Evolutionary conservation across 2,329 filamentous ascomycete genomes (phyloP).

Genomic region (Fusarium sp.): DNA sequence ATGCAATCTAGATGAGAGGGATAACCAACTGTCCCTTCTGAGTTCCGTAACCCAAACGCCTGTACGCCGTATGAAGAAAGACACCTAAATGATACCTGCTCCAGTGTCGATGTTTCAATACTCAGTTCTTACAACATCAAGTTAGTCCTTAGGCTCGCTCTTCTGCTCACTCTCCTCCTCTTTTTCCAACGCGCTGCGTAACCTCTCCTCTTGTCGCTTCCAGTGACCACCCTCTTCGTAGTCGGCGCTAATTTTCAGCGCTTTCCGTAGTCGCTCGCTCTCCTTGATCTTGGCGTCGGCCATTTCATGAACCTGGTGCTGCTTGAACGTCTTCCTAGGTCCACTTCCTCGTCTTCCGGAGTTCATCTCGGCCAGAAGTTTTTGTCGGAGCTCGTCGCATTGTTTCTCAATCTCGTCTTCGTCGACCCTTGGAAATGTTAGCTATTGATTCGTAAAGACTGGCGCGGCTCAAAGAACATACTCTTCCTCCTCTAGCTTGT

Average conservation of each 20-base stretch:
- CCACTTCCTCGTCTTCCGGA: conserved; percentile 48
- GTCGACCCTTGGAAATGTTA: conserved; percentile 66
- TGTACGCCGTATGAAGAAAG: conserved; percentile 1
- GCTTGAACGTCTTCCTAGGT: conserved; percentile 73
- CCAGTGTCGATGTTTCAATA: background rate
- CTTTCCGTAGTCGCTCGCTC: conserved; percentile 86
- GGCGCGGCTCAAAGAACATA: conserved; percentile 52
- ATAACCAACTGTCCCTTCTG: background rate
- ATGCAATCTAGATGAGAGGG: background rate
- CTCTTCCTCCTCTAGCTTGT: conserved; percentile 92
- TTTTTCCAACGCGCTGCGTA: conserved; percentile 58
- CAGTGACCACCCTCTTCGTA: conserved; percentile 90
- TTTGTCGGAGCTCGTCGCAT: conserved; percentile 57
- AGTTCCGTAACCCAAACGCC: conserved; percentile 19
- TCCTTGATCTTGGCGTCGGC: conserved; percentile 97
- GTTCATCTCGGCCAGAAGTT: conserved; percentile 55
- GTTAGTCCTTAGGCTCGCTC: conserved; percentile 37
- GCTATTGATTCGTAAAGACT: background rate
- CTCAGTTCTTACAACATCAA: too few relatives aligned
- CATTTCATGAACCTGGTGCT: conserved; percentile 94
- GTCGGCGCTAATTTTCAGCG: conserved; percentile 85
- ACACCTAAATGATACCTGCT: background rate
- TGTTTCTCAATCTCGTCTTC: conserved; percentile 89
- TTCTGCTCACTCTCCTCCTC: conserved; percentile 56
- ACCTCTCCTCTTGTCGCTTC: conserved; percentile 81